These are phyloP conservation scores for Sphaerulina vaccinii DNA, from an alignment of 2,329 filamentous ascomycete species.

Conservation along the genomic window DNA sequence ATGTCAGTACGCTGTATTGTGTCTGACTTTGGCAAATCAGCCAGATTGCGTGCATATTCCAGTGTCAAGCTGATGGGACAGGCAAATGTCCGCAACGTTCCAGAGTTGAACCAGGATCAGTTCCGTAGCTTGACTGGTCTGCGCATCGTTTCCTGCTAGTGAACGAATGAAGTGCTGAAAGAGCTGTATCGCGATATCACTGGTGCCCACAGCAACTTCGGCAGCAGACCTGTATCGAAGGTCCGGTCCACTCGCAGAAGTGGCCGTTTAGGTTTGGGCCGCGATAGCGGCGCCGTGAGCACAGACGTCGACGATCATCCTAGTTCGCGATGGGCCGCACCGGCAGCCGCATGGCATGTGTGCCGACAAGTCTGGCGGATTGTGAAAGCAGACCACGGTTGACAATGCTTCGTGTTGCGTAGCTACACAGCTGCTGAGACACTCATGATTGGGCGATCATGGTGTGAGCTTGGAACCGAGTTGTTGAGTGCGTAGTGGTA, in stretches of 20 bases:
- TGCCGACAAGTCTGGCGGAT: slow-evolving; percentile 7
- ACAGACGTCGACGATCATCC: slow-evolving; percentile 6
- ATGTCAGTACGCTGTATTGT: slow-evolving; percentile 3
- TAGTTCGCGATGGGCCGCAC: slow-evolving; percentile 23
- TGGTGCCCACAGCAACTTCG: slow-evolving; percentile 23
- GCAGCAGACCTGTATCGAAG: slow-evolving; percentile 17
- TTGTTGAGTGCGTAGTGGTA: neutral
- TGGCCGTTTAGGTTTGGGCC: slow-evolving; percentile 29
- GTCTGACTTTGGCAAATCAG: slow-evolving; percentile 19
- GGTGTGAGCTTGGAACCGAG: neutral
- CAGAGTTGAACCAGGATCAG: slow-evolving; percentile 13
- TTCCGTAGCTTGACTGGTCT: slow-evolving; percentile 6
- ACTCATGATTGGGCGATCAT: neutral
- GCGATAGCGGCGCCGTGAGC: slow-evolving; percentile 20
- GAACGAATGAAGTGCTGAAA: slow-evolving; percentile 18
- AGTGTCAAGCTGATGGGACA: slow-evolving; percentile 6
- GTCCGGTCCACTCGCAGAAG: slow-evolving; percentile 9
- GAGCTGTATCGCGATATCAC: slow-evolving; percentile 17
- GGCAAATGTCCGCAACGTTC: slow-evolving; percentile 16
- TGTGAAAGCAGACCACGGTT: neutral
- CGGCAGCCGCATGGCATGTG: slow-evolving; percentile 12
- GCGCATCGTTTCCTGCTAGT: slow-evolving; percentile 10
- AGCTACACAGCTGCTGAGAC: neutral
- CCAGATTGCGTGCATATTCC: slow-evolving; percentile 26
- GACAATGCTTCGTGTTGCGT: neutral